Conservation (phyloP, 2,329 filamentous ascomycete genomes). For the Zasmidium citrigriseum region DNA sequence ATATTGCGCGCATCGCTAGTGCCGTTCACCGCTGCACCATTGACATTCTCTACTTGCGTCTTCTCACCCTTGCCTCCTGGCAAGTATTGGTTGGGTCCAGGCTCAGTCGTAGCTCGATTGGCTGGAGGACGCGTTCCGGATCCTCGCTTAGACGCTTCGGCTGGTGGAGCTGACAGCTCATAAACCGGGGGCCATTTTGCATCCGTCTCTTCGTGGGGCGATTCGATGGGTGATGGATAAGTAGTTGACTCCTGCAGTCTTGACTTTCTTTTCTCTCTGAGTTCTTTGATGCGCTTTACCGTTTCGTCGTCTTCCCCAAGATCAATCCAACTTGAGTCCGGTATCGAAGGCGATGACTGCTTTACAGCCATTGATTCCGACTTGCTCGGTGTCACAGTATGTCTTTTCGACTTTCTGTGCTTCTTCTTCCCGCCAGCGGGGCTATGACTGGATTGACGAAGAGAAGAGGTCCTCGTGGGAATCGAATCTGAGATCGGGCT, state of each 20-base stretch:
- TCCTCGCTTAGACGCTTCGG: slow-evolving; percentile 18
- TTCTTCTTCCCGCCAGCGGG: slow-evolving; percentile 27
- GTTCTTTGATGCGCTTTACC: slow-evolving; percentile 59
- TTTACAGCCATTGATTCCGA: slow-evolving; percentile 18
- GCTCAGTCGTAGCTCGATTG: slow-evolving; percentile 28
- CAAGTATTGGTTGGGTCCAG: slow-evolving; percentile 41
- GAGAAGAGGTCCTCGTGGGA: slow-evolving; percentile 36
- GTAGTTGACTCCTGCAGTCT: slow-evolving; percentile 47
- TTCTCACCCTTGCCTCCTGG: slow-evolving; percentile 36
- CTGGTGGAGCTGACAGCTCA: slow-evolving; percentile 16
- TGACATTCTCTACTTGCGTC: slow-evolving; percentile 6
- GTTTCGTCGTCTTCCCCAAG: slow-evolving; percentile 50
- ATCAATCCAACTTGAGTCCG: slow-evolving; percentile 36
- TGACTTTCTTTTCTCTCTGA: slow-evolving; percentile 59
- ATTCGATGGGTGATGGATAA: slow-evolving; percentile 7
- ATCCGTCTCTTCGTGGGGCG: slow-evolving; percentile 10
- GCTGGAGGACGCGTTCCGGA: slow-evolving; percentile 15
- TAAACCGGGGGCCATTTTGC: slow-evolving; percentile 9
- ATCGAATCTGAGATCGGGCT: slow-evolving; percentile 36
- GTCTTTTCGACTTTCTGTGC: slow-evolving; percentile 27
- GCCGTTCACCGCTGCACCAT: slow-evolving; percentile 6
- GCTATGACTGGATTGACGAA: slow-evolving; percentile 36
- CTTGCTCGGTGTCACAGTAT: slow-evolving; percentile 17
- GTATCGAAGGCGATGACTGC: slow-evolving; percentile 28
- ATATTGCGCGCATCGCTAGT: slow-evolving; percentile 5